Base-by-base conservation (phyloP, 148 eudicot genomes). In the Rhododendron mucronatum region DNA sequence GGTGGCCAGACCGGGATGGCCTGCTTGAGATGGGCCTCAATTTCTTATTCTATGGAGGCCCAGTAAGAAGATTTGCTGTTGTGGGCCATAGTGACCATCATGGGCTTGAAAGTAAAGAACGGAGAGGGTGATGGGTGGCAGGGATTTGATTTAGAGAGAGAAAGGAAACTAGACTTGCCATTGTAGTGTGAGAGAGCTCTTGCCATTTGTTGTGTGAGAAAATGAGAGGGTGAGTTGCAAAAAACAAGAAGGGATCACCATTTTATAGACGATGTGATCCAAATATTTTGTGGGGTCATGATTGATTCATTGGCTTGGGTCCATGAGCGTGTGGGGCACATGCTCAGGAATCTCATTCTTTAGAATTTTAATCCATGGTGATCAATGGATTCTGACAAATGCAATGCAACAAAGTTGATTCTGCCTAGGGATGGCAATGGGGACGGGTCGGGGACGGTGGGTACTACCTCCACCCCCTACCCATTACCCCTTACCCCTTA, bases 1-100 rank as follows among this genome's bases (percentile, higher is more conserved):
- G 92, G 93, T 4, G 47, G 73, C 57, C 89, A 86, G 26, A 88
- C 86, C 0, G 87, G 87, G 80, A 90, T 90, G 69, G 91, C 78
- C 74, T 87, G 88, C 77, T 91, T 88, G 74, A 91, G 86, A 82
- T 90, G 88, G 61, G 87, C 75, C 21, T 86, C 90, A 12, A 90
- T 85, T 5, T 93, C 84, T 20, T 51, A 16, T 51, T 90, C 89
- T 15, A 91, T 86, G 18, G 91, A 48, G 33, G 85, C 85, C 93
- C 91, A 93, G 35, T 91, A 91, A 37, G 89, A 51, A 51, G 55
- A 51, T 5, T 87, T 0, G 55, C 16, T 86, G 79, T 57, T 82
- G 33, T 85, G 88, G 33, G 53, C 85, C 87, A 78, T 78, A 10
- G 67, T 45, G 2, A 67, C 12, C 37, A 73, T 55, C 30, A 83